phyloP scores from a whole-genome alignment of 805 yeast species.

The Kluyveromyces siamensis region DNA sequence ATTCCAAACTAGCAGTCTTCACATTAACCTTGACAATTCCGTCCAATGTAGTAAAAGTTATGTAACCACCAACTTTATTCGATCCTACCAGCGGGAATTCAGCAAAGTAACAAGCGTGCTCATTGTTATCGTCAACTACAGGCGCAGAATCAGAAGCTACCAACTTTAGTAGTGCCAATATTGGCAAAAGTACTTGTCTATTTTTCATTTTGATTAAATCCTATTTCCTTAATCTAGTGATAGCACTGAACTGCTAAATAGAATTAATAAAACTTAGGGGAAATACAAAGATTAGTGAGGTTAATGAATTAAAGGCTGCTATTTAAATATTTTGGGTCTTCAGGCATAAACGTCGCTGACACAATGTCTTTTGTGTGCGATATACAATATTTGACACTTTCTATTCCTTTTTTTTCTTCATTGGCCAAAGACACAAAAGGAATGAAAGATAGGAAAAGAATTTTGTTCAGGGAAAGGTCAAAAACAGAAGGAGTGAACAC shows the following conservation, averaged over 20 bases:
- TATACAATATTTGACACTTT: background rate
- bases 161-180: background rate
- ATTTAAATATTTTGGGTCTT: background rate
- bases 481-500: too few species aligned
- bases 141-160: constrained; percentile 24
- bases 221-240: too few species aligned
- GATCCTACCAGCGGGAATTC: constrained; percentile 30
- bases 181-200: background rate
- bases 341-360: background rate
- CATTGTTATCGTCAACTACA: constrained; percentile 31
- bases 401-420: background rate
- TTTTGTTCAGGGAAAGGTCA: too few species aligned
- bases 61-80: constrained; percentile 39
- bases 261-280: too few species aligned
- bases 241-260: background rate
- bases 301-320: background rate
- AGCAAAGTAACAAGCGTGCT: constrained; percentile 38
- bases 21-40: constrained; percentile 58
- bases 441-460: too few species aligned
- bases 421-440: background rate
- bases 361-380: background rate
- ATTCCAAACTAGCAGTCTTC: constrained; percentile 62
- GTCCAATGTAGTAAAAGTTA: constrained; percentile 52
- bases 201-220: background rate
- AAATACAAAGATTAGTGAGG: too few species aligned